Evolutionary conservation across 73 alveolate genomes (phyloP).

Genomic region (Symbiodinium natans): DNA sequence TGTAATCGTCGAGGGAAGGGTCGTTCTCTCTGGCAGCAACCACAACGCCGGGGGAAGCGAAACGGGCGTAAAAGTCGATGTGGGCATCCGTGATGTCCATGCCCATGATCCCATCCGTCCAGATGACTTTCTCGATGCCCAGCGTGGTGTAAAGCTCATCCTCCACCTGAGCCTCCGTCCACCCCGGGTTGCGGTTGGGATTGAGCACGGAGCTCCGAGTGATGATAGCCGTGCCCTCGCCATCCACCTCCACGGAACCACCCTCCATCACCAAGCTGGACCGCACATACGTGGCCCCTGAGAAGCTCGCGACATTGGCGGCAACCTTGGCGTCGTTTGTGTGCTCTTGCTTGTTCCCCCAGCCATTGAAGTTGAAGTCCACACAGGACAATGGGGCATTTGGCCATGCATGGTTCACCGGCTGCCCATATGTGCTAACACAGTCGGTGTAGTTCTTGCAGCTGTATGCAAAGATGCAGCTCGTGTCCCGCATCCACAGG

Average conservation of each 20-base stretch:
- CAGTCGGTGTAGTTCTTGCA: slow-evolving; percentile 32
- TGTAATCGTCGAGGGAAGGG: slow-evolving; percentile 24
- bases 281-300: slow-evolving; percentile 24
- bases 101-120: slow-evolving; percentile 93
- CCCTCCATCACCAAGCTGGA: slow-evolving; percentile 91
- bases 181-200: slow-evolving; percentile 90
- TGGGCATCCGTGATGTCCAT: slow-evolving; percentile 94
- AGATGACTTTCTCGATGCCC: slow-evolving; percentile 94
- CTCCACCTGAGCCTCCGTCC: slow-evolving; percentile 87
- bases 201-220: slow-evolving; percentile 92
- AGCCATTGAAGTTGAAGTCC: slow-evolving; percentile 94
- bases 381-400: slow-evolving; percentile 51
- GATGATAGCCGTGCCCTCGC: slow-evolving; percentile 94
- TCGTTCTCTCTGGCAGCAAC: slow-evolving; percentile 78
- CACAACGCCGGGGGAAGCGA: slow-evolving; percentile 94
- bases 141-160: slow-evolving; percentile 22
- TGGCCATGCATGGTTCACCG: slow-evolving; percentile 56
- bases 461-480: slow-evolving; percentile 80
- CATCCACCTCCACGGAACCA: slow-evolving; percentile 94
- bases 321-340: slow-evolving; percentile 84
- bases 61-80: slow-evolving; percentile 94
- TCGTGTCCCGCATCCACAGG: slow-evolving; percentile 94
- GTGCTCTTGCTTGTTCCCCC: slow-evolving; percentile 91
- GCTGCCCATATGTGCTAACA: slow-evolving; percentile 24
- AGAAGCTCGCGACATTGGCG: slow-evolving; percentile 24